These are phyloP conservation scores for Xerocomus potaroensis DNA, from an alignment of 768 basidiomycete genomes.

Conservation along the genomic window DNA sequence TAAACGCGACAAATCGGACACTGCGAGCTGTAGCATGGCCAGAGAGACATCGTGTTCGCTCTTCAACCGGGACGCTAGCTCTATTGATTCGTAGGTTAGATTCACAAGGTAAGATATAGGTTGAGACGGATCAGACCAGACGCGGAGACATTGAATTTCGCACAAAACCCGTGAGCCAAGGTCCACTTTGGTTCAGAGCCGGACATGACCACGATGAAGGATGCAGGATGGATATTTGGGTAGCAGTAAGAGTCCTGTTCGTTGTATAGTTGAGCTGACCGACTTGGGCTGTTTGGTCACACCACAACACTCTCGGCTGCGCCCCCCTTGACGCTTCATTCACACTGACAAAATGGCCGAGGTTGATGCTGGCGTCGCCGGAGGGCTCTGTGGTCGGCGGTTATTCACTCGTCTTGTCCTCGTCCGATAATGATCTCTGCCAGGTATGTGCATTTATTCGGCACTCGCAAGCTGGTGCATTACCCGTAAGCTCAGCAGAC, in stretches of 20 bases:
- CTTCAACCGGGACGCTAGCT: slow-evolving; percentile 44
- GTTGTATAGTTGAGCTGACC: too few species aligned
- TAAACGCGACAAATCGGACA: slow-evolving; percentile 51
- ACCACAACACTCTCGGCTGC: too few species aligned
- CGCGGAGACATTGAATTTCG: slow-evolving; percentile 20
- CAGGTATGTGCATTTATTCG: slow-evolving; percentile 14
- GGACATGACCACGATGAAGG: slow-evolving; percentile 11
- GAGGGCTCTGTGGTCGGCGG: slow-evolving; percentile 22
- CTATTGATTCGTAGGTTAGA: slow-evolving; percentile 33
- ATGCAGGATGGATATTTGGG: too few species aligned
- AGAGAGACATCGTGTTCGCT: slow-evolving; percentile 22
- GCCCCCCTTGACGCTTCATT: not conserved
- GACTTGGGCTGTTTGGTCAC: too few species aligned
- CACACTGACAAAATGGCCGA: slow-evolving; percentile 16
- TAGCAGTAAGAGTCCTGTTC: too few species aligned
- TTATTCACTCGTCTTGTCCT: not conserved
- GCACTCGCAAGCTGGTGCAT: slow-evolving; percentile 23
- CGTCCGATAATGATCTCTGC: not conserved
- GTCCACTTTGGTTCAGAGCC: slow-evolving; percentile 23
- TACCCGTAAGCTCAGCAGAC: slow-evolving; percentile 20
- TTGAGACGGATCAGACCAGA: slow-evolving; percentile 20
- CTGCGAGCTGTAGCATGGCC: slow-evolving; percentile 41
- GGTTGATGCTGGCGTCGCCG: slow-evolving; percentile 3
- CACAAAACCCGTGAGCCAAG: slow-evolving; percentile 28
- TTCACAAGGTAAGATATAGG: not conserved